Evolutionary conservation across 2,329 filamentous ascomycete species (phyloP).

Genomic region (Alternaria sp.): DNA sequence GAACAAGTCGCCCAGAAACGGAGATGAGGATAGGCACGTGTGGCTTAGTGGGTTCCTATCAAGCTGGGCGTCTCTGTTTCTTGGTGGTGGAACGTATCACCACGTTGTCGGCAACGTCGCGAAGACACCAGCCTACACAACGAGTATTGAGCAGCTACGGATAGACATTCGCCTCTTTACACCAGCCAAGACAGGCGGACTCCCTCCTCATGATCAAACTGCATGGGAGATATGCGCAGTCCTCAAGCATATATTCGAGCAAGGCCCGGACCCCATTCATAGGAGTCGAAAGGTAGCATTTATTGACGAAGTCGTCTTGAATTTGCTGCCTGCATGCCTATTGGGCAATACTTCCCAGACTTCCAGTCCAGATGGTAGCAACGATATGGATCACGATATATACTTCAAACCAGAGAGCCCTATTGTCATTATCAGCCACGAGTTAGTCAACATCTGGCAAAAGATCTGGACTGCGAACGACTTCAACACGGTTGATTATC

Average conservation of each 20-base stretch:
- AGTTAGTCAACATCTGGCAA: constrained; percentile 45
- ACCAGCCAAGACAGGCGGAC: constrained; percentile 25
- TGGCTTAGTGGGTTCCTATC: constrained; percentile 13
- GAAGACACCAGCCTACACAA: constrained; percentile 12
- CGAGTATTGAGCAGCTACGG: constrained; percentile 36
- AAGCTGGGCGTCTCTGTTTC: constrained; percentile 28
- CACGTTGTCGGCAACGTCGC: neutral
- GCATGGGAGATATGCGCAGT: constrained; percentile 49
- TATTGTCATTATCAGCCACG: neutral
- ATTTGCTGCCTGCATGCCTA: constrained; percentile 35
- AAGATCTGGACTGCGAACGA: constrained; percentile 44
- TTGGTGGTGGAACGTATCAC: constrained; percentile 14
- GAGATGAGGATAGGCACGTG: constrained; percentile 3
- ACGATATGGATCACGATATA: neutral
- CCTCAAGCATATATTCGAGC: constrained; percentile 40
- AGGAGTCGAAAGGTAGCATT: constrained; percentile 17
- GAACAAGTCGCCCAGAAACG: neutral
- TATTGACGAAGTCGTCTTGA: constrained; percentile 45
- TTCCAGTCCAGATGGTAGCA: neutral
- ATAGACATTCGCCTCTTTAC: constrained; percentile 42
- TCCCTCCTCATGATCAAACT: constrained; percentile 31
- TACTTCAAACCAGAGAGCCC: neutral
- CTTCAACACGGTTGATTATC: constrained; percentile 21
- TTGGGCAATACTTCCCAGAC: neutral
- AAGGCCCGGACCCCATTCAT: constrained; percentile 32